Evolutionary conservation across 2,329 filamentous ascomycete genomes (phyloP).

Genomic region (Pestalotiopsis sp.): DNA sequence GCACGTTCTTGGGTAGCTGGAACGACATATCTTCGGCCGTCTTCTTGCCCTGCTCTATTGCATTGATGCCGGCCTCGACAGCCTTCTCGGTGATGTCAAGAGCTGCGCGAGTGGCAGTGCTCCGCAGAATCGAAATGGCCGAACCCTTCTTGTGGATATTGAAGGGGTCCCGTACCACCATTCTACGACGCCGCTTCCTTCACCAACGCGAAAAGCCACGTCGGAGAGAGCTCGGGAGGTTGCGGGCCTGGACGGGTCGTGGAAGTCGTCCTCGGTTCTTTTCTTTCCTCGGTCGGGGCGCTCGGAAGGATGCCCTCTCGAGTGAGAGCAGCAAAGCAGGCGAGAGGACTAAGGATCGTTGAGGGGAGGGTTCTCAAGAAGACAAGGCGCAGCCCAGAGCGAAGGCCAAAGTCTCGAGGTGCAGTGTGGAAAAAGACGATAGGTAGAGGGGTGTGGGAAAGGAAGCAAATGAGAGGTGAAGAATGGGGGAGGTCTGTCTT

Average conservation of each 20-base stretch:
- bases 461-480: not conserved
- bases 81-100: slow-evolving; percentile 46
- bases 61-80: slow-evolving; percentile 48
- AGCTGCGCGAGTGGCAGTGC: slow-evolving; percentile 46
- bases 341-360: not conserved
- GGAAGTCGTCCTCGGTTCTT: too few relatives aligned
- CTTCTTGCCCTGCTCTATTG: slow-evolving; percentile 42
- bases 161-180: slow-evolving; percentile 48
- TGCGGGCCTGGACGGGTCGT: not conserved
- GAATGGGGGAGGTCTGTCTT: not conserved
- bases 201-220: not conserved
- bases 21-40: slow-evolving; percentile 59
- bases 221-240: not conserved
- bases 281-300: not conserved
- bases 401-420: not conserved
- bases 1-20: slow-evolving; percentile 67
- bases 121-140: slow-evolving; percentile 43
- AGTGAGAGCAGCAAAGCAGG: not conserved
- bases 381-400: not conserved
- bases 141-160: slow-evolving; percentile 35
- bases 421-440: not conserved
- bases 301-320: not conserved
- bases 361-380: not conserved
- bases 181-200: slow-evolving; percentile 15
- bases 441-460: not conserved